Evolutionary conservation across 352 stramenopile genomes (phyloP), one percentile per base, ranked within the genome.

Genomic region (Pythium monospermum): DNA sequence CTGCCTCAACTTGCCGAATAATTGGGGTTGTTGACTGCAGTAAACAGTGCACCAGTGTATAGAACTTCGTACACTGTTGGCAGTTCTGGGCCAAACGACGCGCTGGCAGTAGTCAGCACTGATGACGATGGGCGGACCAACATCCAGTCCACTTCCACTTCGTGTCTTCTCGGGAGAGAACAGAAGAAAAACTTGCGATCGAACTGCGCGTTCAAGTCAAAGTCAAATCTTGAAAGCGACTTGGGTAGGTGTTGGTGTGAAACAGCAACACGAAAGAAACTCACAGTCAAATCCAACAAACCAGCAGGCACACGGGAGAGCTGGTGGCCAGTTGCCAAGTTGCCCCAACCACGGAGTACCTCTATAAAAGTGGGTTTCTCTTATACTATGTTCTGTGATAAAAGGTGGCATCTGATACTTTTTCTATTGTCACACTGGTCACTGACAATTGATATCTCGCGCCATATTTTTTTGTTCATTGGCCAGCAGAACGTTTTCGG

Each of bases 221-320:
- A n/a, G n/a, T n/a, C n/a, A n/a, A n/a, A n/a, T n/a, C n/a, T n/a
- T n/a, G n/a, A n/a, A n/a, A n/a, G n/a, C n/a, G n/a, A n/a, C n/a
- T n/a, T n/a, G n/a, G n/a, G n/a, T n/a, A n/a, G n/a, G n/a, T n/a
- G n/a, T n/a, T n/a, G n/a, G 15, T 42, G 30, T 50, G 52, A 59
- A 59, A 53, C 32, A 43, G 33, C 52, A 52, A 59, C 52, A 59
- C 52, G 52, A 59, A 59, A 59, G 52, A 59, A 45, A 35, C 30
- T 13, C 30, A 13, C 7, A n/a, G n/a, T n/a, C n/a, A n/a, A n/a
- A n/a, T n/a, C n/a, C 7, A 35, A 35, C 13, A 8, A 35, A 35
- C 30, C 30, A 8, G 13, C 28, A 3, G 25, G 19, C 4, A 28
- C 22, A 47, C 47, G 0, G 13, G 21, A 31, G 54, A 62, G 54